These are phyloP conservation scores for Colletotrichum euphorbiae DNA, from an alignment of 2,329 filamentous ascomycete genomes.

Conservation along the genomic window DNA sequence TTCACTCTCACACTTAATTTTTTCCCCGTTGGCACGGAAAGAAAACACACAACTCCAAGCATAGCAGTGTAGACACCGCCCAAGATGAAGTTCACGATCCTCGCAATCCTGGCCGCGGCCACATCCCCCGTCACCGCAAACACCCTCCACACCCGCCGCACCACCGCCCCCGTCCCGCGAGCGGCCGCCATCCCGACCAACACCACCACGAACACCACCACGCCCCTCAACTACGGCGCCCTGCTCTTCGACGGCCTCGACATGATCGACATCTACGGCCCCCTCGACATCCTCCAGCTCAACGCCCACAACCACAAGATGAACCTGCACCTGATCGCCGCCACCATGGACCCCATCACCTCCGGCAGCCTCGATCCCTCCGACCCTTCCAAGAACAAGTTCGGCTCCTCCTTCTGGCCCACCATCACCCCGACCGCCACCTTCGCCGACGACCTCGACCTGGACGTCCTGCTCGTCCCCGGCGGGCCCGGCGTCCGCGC, in stretches of 20 bases:
- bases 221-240: slow-evolving; percentile 38
- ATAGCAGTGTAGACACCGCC: not conserved
- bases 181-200: not conserved
- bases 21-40: not conserved
- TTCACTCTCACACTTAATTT: not conserved
- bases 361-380: slow-evolving; percentile 44
- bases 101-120: not conserved
- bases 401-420: slow-evolving; percentile 52
- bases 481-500: slow-evolving; percentile 66
- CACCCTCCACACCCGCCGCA: not conserved
- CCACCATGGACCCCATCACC: slow-evolving; percentile 55
- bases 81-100: slow-evolving; percentile 16
- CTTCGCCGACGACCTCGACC: slow-evolving; percentile 61
- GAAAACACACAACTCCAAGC: not conserved
- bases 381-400: slow-evolving; percentile 45
- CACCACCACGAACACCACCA: not conserved
- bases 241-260: slow-evolving; percentile 41
- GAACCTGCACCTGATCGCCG: slow-evolving; percentile 55
- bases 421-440: slow-evolving; percentile 59
- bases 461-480: slow-evolving; percentile 75
- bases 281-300: slow-evolving; percentile 42
- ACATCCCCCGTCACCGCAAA: slow-evolving; percentile 6
- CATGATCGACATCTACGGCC: slow-evolving; percentile 42
- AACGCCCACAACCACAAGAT: slow-evolving; percentile 43
- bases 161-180: not conserved